Evolutionary conservation across 78 protist genomes (phyloP), one percentile per base, ranked within the genome.

Genomic region (Diacronema lutheri): DNA sequence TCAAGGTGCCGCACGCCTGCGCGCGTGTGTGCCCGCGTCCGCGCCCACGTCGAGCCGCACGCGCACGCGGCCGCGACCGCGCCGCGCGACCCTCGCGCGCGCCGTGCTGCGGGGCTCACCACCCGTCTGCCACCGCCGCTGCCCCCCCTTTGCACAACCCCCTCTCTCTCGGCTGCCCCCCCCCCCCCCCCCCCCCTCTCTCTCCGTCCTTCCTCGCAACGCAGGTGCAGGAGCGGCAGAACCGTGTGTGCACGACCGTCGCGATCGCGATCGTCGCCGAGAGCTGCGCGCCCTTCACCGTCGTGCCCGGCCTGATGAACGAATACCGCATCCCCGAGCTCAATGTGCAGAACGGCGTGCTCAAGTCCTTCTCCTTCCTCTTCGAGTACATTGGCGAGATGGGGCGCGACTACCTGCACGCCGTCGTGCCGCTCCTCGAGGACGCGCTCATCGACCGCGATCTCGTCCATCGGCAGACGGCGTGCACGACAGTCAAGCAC

Each of bases 261-360:
- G 99, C 99, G 69, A 97, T 99, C 46, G 99, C 99, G 69, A 95
- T 99, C 89, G 98, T 99, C 10, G 99, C 99, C 0, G 98, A 97
- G 90, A 93, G 96, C 1, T 98, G 99, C 91, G 88, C 93, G 4
- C 99, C 99, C 0, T 98, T 93, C 89, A 96, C 98, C 0, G 99
- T 97, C 14, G 74, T 99, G 31, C 99, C 99, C 20, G 97, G 93
- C 26, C 93, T 99, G 25, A 90, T 99, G 95, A 97, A 97, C 93
- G 99, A 99, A 92, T 99, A 97, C 91, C 96, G 98, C 68, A 96
- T 96, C 35, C 99, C 99, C 6, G 98, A 98, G 92, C 89, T 95
- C 65, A 98, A 98, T 84, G 99, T 98, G 50, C 98, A 97, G 86
- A 97, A 95, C 46, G 99, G 99, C 37, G 99, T 97, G 35, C 93